Percentiles rank a stretch among this genome's conserved stretches.
Conservation (phyloP, 495 filamentous ascomycete genomes). For the Chaetomium fimeti region DNA sequence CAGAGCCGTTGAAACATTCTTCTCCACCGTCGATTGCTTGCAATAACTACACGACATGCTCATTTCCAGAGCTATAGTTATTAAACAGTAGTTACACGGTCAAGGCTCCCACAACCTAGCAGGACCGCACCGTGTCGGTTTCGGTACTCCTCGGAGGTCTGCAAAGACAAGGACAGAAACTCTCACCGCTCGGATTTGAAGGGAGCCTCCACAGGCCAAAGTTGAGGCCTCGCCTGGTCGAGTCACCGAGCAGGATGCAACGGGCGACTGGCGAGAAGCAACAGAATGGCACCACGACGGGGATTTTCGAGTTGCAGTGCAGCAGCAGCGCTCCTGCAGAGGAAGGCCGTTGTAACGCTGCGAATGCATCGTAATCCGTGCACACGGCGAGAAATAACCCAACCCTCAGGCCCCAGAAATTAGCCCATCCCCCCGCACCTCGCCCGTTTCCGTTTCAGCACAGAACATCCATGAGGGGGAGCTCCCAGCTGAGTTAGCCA, state of each 20-base stretch:
- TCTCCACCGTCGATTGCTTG: too few species aligned
- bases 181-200: neutral
- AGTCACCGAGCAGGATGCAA: conserved; percentile 10
- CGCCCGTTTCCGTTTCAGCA: neutral
- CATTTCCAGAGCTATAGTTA: too few species aligned
- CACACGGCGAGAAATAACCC: neutral
- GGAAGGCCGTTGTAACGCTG: conserved; percentile 8
- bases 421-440: neutral
- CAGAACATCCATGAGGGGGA: neutral
- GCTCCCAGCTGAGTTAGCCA: too few species aligned
- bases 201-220: neutral
- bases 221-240: conserved; percentile 5
- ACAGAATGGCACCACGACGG: conserved; percentile 5
- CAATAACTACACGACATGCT: too few species aligned
- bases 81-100: too few species aligned
- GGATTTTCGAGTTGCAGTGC: conserved; percentile 9
- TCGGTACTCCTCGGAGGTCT: neutral
- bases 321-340: conserved; percentile 8
- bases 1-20: neutral
- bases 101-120: too few species aligned
- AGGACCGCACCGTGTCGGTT: too few species aligned
- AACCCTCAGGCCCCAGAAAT: neutral
- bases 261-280: neutral
- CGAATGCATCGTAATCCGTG: neutral
- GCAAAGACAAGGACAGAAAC: neutral